Evolutionary conservation across 495 filamentous ascomycete species (phyloP), one percentile per base, ranked within the genome.

Genomic region (Penicillium canescens): DNA sequence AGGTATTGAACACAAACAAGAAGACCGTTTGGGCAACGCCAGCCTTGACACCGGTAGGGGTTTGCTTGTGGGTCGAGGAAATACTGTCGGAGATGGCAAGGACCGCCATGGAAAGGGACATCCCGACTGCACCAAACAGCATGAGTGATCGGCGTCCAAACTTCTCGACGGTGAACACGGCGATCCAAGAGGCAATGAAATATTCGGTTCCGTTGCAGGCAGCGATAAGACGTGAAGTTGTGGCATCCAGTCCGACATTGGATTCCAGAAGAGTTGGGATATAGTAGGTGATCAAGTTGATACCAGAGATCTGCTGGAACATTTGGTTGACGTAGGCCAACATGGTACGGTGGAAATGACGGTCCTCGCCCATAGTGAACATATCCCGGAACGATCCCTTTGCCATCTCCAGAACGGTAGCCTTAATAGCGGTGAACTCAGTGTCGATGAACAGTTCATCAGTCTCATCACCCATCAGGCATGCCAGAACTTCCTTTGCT

Each of bases 231-330:
- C 85, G 81, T 2, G 88, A 81, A 12, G 82, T 68, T 52, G 79
- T 79, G 35, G 77, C 72, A 40, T 68, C 73, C 26, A 90, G 76
- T 2, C 78, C 75, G 23, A 84, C 76, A 41, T 82, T 76, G 33
- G 76, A 65, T 41, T 83, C 65, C 56, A 88, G 83, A 43, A 91
- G 83, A 4, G 83, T 81, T 6, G 87, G 76, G 1, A 85, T 80
- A 52, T 91, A 92, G 62, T 90, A 89, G 0, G 86, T 87, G 56
- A 90, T 86, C 14, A 91, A 60, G 56, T 91, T 91, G 60, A 91
- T 90, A 20, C 89, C 89, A 0, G 78, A 81, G 28, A 89, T 84
- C 55, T 92, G 87, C 60, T 91, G 88, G 71, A 90, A 90, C 75
- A 88, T 81, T 55, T 91, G 88, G 67, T 88, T 90, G 65, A 89